Evolutionary conservation across 1,139 yeast species (phyloP).

Genomic region (Blastobotrys illinoisensis): DNA sequence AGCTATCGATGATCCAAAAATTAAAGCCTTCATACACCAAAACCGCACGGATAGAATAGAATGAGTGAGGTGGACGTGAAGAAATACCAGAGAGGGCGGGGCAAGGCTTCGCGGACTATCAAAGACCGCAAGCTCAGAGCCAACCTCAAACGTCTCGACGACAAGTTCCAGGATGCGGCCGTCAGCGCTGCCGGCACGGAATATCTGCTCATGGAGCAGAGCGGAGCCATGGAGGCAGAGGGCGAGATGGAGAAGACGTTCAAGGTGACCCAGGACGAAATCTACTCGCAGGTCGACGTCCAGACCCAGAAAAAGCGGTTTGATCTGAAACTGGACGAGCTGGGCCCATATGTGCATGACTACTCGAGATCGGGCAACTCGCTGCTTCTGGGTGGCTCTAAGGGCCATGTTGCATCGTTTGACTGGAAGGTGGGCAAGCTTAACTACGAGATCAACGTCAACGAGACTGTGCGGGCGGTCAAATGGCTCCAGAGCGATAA

Average conservation of each 20-base stretch:
- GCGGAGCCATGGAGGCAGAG: constrained; percentile 86
- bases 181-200: constrained; percentile 83
- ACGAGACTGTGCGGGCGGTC: constrained; percentile 87
- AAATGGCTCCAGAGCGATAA: constrained; percentile 79
- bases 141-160: constrained; percentile 61
- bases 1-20: not conserved
- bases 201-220: constrained; percentile 73
- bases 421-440: constrained; percentile 90
- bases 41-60: not conserved
- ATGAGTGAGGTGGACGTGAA: constrained; percentile 14
- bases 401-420: constrained; percentile 93
- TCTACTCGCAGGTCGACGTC: constrained; percentile 70
- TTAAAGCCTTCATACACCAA: too few species aligned
- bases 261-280: constrained; percentile 78
- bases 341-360: constrained; percentile 83
- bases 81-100: constrained; percentile 18
- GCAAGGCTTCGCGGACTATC: constrained; percentile 8
- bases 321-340: constrained; percentile 64
- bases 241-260: constrained; percentile 84
- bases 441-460: constrained; percentile 74
- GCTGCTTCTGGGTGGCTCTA: constrained; percentile 75
- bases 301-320: constrained; percentile 66
- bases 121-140: constrained; percentile 62
- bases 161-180: constrained; percentile 71
- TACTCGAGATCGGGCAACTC: constrained; percentile 86